Percentiles rank a stretch among this genome's conserved stretches.
phyloP scores from a whole-genome alignment of 306 rosid genomes.

The Gastrolobium bilobum region DNA sequence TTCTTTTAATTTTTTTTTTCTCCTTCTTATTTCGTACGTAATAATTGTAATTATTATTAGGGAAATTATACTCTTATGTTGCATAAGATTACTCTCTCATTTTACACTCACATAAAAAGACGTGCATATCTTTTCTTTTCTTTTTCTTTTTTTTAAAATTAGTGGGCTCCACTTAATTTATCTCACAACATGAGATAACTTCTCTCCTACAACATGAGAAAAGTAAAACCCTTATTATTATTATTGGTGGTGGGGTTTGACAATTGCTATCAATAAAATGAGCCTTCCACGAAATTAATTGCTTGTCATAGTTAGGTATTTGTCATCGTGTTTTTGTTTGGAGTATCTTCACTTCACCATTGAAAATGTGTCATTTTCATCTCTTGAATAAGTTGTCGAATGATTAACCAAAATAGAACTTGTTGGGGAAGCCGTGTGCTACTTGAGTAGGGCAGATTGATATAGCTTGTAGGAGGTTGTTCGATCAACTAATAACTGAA shows the following conservation, averaged over 20 bases:
- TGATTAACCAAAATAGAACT: background rate
- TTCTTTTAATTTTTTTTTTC: background rate
- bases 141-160: no score
- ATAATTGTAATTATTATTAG: background rate
- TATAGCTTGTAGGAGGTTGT: background rate
- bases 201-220: no score
- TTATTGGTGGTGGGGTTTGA: slow-evolving; percentile 41
- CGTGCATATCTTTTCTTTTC: no score
- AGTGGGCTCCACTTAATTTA: no score
- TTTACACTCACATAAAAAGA: no score
- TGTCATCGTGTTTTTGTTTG: background rate
- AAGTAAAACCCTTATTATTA: no score
- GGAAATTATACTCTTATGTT: no score
- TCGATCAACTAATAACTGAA: background rate
- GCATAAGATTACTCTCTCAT: no score
- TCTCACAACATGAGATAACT: no score
- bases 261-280: background rate
- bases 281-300: slow-evolving; percentile 33
- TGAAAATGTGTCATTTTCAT: background rate
- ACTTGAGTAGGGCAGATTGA: background rate
- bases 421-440: background rate
- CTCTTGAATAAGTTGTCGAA: background rate
- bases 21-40: background rate
- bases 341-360: background rate
- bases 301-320: background rate